phyloP scores from a whole-genome alignment of 441 rosid genomes.

The Erodium texanum region DNA sequence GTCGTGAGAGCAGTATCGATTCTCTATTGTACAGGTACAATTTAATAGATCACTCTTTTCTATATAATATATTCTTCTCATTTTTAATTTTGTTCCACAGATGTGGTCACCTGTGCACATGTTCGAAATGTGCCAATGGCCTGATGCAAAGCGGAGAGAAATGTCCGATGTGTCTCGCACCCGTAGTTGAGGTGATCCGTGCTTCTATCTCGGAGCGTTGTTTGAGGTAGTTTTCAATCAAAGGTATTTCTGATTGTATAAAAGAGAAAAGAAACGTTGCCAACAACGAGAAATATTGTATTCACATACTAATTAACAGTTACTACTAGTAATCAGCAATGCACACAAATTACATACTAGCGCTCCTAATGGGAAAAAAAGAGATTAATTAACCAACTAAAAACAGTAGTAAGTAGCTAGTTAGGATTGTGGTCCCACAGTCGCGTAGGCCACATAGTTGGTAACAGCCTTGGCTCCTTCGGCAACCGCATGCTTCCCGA shows the following conservation, averaged over 20 bases:
- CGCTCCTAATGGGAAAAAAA: not conserved
- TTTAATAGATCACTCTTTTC: no score
- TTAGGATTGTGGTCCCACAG: not conserved
- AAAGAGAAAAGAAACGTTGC: no score
- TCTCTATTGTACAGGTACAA: conserved; percentile 76
- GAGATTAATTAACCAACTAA: not conserved
- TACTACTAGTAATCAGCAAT: no score
- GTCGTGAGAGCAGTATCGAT: conserved; percentile 59
- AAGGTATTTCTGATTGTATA: no score
- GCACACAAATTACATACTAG: not conserved
- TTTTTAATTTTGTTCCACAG: conserved; percentile 24
- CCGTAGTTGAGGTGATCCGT: no score
- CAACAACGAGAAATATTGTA: no score
- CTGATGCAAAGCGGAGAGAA: not conserved
- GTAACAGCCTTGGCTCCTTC: conserved; percentile 62
- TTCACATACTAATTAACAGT: not conserved
- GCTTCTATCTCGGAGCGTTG: no score
- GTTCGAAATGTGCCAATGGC: conserved; percentile 55
- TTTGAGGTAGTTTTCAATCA: no score
- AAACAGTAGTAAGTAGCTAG: not conserved
- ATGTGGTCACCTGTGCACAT: conserved; percentile 97
- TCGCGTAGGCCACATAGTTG: conserved; percentile 27
- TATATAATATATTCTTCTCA: no score
- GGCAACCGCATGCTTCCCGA: conserved; percentile 61
- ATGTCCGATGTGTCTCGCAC: no score